Conservation (phyloP, 2,329 filamentous ascomycete genomes). For the Cytospora leucostoma region DNA sequence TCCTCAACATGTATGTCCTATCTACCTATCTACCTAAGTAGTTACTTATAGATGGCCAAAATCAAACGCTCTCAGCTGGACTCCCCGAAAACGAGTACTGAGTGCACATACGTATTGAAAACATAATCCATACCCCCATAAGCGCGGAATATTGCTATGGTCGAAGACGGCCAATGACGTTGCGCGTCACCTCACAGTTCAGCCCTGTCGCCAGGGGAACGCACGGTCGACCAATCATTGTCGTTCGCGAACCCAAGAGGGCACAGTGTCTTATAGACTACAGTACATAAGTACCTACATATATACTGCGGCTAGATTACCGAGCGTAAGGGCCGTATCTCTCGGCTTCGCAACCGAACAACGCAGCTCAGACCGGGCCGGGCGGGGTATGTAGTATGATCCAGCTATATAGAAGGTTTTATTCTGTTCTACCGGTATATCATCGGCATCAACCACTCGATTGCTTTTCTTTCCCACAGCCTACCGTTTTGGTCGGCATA, state of each 20-base stretch:
- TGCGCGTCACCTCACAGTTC: neutral
- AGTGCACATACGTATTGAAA: too few relatives aligned
- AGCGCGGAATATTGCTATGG: neutral
- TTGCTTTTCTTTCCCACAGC: neutral
- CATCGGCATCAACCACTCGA: conserved; percentile 9
- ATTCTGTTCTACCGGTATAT: neutral
- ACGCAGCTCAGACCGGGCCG: conserved; percentile 10
- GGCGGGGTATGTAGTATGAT: neutral
- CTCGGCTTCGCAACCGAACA: conserved; percentile 10
- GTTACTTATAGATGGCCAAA: too few relatives aligned
- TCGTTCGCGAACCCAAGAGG: conserved; percentile 14
- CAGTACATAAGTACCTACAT: too few relatives aligned
- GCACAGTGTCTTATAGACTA: neutral
- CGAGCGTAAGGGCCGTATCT: neutral
- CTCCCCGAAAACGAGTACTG: too few relatives aligned
- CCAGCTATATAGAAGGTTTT: neutral
- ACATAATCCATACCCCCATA: neutral
- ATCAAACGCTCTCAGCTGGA: too few relatives aligned
- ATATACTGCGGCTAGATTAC: neutral
- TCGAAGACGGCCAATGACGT: neutral
- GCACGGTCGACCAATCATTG: conserved; percentile 1
- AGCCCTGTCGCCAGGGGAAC: conserved; percentile 8
- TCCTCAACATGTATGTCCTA: too few relatives aligned
- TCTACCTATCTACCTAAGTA: too few relatives aligned
- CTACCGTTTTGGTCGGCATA: neutral